These are phyloP conservation scores for Ophioceras dolichostomum DNA, from an alignment of 2,329 filamentous ascomycete species.

Conservation along the genomic window DNA sequence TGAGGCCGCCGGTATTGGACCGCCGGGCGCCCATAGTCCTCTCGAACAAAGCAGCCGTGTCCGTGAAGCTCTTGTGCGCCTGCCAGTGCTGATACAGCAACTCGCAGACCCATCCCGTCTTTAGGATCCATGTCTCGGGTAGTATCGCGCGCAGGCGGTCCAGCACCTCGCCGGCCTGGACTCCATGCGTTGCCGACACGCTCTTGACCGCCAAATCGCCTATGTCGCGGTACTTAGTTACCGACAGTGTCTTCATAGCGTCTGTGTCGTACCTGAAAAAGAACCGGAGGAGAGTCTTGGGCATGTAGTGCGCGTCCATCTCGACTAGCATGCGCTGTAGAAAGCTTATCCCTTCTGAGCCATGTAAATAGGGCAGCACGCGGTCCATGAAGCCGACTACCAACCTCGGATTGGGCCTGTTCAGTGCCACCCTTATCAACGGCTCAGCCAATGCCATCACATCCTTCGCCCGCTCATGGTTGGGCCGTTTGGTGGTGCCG, in stretches of 20 bases:
- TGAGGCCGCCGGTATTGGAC: too few species aligned
- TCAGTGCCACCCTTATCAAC: neutral
- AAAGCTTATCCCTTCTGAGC: constrained; percentile 6
- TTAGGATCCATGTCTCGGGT: constrained; percentile 14
- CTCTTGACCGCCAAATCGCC: constrained; percentile 19
- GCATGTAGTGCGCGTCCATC: constrained; percentile 16
- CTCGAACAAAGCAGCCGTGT: neutral
- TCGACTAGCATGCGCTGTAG: constrained; percentile 17
- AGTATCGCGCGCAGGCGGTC: constrained; percentile 14
- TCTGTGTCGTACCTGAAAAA: constrained; percentile 18
- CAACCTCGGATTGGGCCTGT: neutral
- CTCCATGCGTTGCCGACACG: constrained; percentile 15
- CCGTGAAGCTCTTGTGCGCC: neutral
- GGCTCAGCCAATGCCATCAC: neutral
- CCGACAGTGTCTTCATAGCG: too few species aligned
- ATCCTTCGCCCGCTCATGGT: neutral
- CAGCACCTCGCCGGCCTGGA: constrained; percentile 13
- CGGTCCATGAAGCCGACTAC: neutral
- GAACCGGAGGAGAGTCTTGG: constrained; percentile 17
- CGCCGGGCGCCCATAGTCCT: too few species aligned
- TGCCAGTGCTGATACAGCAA: constrained; percentile 23
- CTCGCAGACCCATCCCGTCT: constrained; percentile 21
- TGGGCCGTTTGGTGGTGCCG: neutral
- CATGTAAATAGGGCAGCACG: neutral
- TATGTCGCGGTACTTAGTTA: constrained; percentile 11